A percentile compares a stretch with the other conserved stretches of the same genome.
Conservation (phyloP, 805 yeast species). For the Teunomyces gatunensis region DNA sequence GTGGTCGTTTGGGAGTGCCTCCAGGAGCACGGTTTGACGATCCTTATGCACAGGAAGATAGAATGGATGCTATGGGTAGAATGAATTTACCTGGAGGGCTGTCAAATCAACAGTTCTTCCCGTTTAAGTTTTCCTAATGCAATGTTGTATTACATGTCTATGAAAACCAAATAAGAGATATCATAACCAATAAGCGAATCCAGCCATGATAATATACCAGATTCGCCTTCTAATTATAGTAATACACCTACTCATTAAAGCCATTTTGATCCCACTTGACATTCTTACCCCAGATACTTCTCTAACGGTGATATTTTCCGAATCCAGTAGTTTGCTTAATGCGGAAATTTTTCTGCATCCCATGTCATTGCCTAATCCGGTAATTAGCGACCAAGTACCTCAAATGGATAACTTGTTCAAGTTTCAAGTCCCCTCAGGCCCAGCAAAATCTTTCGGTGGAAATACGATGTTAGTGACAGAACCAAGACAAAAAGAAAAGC, state of each 20-base stretch:
- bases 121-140: background rate
- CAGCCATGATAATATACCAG: background rate
- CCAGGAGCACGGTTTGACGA: slow-evolving; percentile 54
- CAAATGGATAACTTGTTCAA: background rate
- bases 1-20: slow-evolving; percentile 30
- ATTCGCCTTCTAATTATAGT: background rate
- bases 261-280: background rate
- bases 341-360: slow-evolving; percentile 1
- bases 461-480: background rate
- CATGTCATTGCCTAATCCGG: slow-evolving; percentile 1
- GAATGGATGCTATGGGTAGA: slow-evolving; percentile 41
- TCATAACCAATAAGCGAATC: background rate
- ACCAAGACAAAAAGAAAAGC: background rate
- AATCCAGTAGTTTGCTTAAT: background rate
- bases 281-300: slow-evolving; percentile 1
- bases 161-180: background rate
- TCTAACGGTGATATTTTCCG: background rate
- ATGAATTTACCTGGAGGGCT: slow-evolving; percentile 20
- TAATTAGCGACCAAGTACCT: background rate
- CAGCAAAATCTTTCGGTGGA: background rate
- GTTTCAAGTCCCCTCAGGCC: background rate
- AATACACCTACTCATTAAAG: background rate
- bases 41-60: slow-evolving; percentile 44
- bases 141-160: background rate
- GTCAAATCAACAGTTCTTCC: background rate